Evolutionary conservation across 2,329 filamentous ascomycete species (phyloP).

Genomic region (Cladosporium phlei): DNA sequence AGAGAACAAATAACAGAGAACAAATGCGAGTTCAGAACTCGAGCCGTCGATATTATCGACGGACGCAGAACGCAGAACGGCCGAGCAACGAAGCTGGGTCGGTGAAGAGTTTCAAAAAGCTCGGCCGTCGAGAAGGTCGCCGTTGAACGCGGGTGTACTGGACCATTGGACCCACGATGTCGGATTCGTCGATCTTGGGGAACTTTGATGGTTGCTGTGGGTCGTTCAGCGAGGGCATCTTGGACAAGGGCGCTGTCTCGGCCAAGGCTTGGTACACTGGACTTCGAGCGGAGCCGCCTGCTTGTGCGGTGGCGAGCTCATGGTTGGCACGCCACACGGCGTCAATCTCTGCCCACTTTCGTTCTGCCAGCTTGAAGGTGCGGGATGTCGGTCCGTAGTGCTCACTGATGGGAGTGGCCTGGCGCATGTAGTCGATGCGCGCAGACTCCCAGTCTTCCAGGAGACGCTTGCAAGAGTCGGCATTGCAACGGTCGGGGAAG

Average conservation of each 20-base stretch:
- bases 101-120: slow-evolving; percentile 33
- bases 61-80: slow-evolving; percentile 19
- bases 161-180: slow-evolving; percentile 91
- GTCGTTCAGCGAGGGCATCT: slow-evolving; percentile 65
- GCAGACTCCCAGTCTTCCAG: slow-evolving; percentile 78
- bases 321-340: slow-evolving; percentile 67
- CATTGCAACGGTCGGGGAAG: slow-evolving; percentile 56
- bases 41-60: slow-evolving; percentile 14
- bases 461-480: slow-evolving; percentile 58
- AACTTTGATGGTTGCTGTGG: slow-evolving; percentile 72
- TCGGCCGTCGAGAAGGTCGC: slow-evolving; percentile 25
- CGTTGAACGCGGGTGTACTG: slow-evolving; percentile 36
- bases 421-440: slow-evolving; percentile 80
- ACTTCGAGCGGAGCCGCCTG: slow-evolving; percentile 33
- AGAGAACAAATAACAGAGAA: neutral
- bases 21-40: too few species aligned
- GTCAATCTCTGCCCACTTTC: slow-evolving; percentile 83
- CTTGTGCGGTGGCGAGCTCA: slow-evolving; percentile 50
- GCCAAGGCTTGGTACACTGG: slow-evolving; percentile 37
- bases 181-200: slow-evolving; percentile 78
- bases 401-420: slow-evolving; percentile 80
- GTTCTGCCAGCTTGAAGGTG: slow-evolving; percentile 77
- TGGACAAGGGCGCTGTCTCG: slow-evolving; percentile 54
- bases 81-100: slow-evolving; percentile 26
- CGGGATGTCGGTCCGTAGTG: slow-evolving; percentile 88